A percentile compares a stretch with the other conserved stretches of the same genome.
phyloP scores from a whole-genome alignment of 176 grass and related monocot species.

The Rhynchospora breviuscula region DNA sequence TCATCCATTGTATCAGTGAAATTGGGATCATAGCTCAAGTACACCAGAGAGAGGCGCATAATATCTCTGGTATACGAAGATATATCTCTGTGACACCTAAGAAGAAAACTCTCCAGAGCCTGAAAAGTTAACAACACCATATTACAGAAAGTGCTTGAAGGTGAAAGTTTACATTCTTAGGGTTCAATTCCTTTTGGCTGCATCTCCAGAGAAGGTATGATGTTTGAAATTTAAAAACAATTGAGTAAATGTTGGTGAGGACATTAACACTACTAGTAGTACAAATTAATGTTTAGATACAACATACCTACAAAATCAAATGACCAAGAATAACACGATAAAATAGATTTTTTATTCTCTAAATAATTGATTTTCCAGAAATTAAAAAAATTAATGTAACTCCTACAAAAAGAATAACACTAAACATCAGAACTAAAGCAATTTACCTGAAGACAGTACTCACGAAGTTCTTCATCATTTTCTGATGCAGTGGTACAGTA shows the following conservation, averaged over 20 bases:
- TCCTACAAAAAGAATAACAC: not conserved
- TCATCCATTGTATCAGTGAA: conserved; percentile 98
- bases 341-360: not conserved
- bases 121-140: conserved; percentile 28
- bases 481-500: conserved; percentile 92
- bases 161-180: not conserved
- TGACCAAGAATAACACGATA: not conserved
- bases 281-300: not conserved
- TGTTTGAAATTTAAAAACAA: not conserved
- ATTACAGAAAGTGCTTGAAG: conserved; percentile 4
- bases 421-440: not conserved
- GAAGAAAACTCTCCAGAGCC: conserved; percentile 97
- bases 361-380: not conserved
- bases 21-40: conserved; percentile 99
- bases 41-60: conserved; percentile 81
- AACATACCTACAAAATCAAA: not conserved
- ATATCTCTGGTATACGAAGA: conserved; percentile 73
- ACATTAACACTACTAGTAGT: conserved; percentile 13
- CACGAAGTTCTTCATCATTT: conserved; percentile 93
- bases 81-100: conserved; percentile 95
- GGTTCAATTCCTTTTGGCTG: not conserved
- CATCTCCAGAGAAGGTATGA: not conserved
- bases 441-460: conserved; percentile 93
- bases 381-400: not conserved
- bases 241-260: not conserved